These are phyloP conservation scores for Herpetomonas muscarum DNA, from an alignment of 208 protist genomes.

Conservation along the genomic window DNA sequence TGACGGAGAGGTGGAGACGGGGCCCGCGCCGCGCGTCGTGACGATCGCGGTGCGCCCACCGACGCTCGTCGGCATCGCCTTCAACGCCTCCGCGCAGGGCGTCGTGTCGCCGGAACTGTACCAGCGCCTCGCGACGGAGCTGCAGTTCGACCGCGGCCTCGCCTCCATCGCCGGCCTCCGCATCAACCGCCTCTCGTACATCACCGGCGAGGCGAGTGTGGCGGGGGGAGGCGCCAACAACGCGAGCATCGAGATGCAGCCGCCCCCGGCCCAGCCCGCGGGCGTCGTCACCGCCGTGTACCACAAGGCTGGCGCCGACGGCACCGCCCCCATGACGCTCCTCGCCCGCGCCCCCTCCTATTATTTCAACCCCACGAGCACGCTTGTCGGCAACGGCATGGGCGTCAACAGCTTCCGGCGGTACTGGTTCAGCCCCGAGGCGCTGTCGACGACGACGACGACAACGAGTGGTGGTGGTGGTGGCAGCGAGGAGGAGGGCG, in stretches of 20 bases:
- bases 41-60: conserved; percentile 21
- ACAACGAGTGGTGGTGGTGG: conserved; percentile 9
- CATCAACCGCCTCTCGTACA: conserved; percentile 18
- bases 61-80: conserved; percentile 17
- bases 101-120: neutral
- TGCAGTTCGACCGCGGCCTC: conserved; percentile 7
- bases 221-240: no score
- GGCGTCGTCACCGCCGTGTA: neutral
- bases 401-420: conserved; percentile 22
- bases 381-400: conserved; percentile 50
- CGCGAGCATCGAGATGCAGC: neutral
- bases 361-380: conserved; percentile 24
- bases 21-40: neutral
- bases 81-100: conserved; percentile 11
- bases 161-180: conserved; percentile 17
- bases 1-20: neutral
- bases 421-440: neutral
- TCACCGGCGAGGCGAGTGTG: no score
- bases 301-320: neutral
- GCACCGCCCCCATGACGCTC: conserved; percentile 4
- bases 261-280: conserved; percentile 8
- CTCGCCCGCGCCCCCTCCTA: conserved; percentile 31
- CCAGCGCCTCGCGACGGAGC: neutral
- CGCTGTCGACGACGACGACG: neutral
- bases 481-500: no score